Percentiles rank a stretch among this genome's conserved stretches.
Conservation (phyloP, 805 yeast genomes). For the Teunomyces tritomae region DNA sequence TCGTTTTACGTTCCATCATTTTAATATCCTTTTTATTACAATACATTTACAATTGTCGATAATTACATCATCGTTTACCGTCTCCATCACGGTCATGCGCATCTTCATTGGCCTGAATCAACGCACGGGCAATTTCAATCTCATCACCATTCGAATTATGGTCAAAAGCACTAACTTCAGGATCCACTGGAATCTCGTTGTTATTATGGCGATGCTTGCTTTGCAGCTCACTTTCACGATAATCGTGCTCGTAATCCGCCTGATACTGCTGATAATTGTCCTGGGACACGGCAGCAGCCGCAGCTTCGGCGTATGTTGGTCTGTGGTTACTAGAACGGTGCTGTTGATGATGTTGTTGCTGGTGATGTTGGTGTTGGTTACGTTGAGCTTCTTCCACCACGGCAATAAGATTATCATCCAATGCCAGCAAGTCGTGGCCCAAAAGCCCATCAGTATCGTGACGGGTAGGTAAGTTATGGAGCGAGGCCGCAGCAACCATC, state of each 20-base stretch:
- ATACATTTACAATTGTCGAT: no score
- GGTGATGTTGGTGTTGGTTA: conserved; percentile 25
- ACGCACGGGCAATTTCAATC: conserved; percentile 63
- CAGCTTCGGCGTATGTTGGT: conserved; percentile 31
- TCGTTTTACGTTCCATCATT: no score
- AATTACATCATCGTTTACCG: no score
- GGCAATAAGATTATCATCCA: conserved; percentile 51
- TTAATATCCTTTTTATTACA: no score
- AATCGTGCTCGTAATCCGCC: conserved; percentile 11
- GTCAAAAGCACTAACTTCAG: conserved; percentile 52
- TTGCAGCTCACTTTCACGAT: conserved; percentile 9
- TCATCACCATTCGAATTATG: conserved; percentile 44
- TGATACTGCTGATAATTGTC: conserved; percentile 18
- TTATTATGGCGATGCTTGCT: conserved; percentile 12
- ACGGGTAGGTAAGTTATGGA: conserved; percentile 22
- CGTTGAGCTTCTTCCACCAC: conserved; percentile 60
- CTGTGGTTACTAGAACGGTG: conserved; percentile 7
- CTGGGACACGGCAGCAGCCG: conserved; percentile 29
- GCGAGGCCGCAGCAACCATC: conserved; percentile 30
- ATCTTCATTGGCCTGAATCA: conserved; percentile 56
- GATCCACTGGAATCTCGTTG: conserved; percentile 52
- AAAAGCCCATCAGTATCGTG: conserved; percentile 31
- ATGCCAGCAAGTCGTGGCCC: conserved; percentile 40
- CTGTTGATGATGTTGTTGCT: conserved; percentile 7
- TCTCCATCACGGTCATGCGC: conserved; percentile 17